A percentile compares a stretch with the other conserved stretches of the same genome.
phyloP scores from a whole-genome alignment of 768 basidiomycete genomes.

The Suillus fuscotomentosus region DNA sequence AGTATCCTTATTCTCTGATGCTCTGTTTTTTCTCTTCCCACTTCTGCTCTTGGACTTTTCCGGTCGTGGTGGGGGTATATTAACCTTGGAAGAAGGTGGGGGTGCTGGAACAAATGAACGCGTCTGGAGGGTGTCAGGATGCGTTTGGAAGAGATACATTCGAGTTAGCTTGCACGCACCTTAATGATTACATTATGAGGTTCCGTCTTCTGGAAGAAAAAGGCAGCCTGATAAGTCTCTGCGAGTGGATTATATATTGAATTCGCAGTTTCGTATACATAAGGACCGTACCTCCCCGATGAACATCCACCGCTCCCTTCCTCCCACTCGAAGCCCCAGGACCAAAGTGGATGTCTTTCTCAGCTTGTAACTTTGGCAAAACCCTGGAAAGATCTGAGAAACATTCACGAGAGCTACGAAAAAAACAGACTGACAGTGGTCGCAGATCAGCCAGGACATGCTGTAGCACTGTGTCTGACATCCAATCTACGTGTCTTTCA shows the following conservation, averaged over 20 bases:
- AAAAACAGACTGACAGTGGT: conserved; percentile 48
- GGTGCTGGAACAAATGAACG: conserved; percentile 39
- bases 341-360: conserved; percentile 46
- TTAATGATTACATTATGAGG: conserved; percentile 82
- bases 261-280: conserved; percentile 6
- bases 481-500: conserved; percentile 86
- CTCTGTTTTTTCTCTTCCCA: conserved; percentile 22
- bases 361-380: conserved; percentile 61
- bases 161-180: conserved; percentile 40
- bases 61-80: conserved; percentile 13
- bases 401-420: background rate
- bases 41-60: conserved; percentile 15
- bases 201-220: conserved; percentile 82
- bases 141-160: background rate
- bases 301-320: conserved; percentile 76
- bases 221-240: conserved; percentile 91
- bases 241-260: conserved; percentile 7
- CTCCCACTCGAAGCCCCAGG: conserved; percentile 44
- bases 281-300: conserved; percentile 66
- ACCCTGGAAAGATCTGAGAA: conserved; percentile 44
- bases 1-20: conserved; percentile 7
- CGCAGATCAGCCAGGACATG: conserved; percentile 78
- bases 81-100: background rate
- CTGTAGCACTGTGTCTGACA: conserved; percentile 80
- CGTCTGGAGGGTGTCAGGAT: conserved; percentile 29